Evolutionary conservation across 2,329 filamentous ascomycete genomes (phyloP), one percentile per base, ranked within the genome.

Genomic region (Metarhizium sp.): DNA sequence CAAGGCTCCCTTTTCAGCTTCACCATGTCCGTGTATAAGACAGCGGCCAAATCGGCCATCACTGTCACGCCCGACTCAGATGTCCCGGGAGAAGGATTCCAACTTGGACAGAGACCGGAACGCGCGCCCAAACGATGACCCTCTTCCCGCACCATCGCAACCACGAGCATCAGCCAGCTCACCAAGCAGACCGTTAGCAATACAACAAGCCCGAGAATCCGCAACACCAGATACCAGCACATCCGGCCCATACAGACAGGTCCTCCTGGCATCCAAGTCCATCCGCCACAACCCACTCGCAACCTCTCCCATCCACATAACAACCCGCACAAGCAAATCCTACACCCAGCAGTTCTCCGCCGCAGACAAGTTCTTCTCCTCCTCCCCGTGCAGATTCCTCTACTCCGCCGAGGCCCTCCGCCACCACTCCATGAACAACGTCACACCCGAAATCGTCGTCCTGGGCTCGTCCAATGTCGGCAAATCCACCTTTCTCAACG

Each of bases 391-490:
- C 43, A 57, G 58, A 3, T 76, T 79, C 59, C 71, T 82, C 59
- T 81, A 80, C 70, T 76, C 76, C 16, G 77, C 76, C 18, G 72
- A 72, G 42, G 62, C 66, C 48, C 75, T 81, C 59, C 72, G 75
- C 53, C 64, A 78, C 62, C 72, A 83, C 57, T 73, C 72, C 34
- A 64, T 73, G 62, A 83, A 83, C 66, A 74, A 73, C 29, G 71
- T 73, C 58, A 69, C 76, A 4, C 81, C 81, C 48, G 81, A 84
- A 60, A 80, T 95, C 52, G 87, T 89, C 66, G 79, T 95, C 49
- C 82, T 95, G 42, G 90, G 90, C 47, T 90, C 92, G 63, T 91
- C 90, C 60, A 95, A 95, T 66, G 90, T 91, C 46, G 90, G 90
- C 65, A 95, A 95, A 69, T 94, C 89, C 2, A 90, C 89, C 16